Percentiles rank a stretch among this genome's conserved stretches.
Evolutionary conservation across 2,329 filamentous ascomycete genomes (phyloP).

Genomic region (Hypoxylon sp.): DNA sequence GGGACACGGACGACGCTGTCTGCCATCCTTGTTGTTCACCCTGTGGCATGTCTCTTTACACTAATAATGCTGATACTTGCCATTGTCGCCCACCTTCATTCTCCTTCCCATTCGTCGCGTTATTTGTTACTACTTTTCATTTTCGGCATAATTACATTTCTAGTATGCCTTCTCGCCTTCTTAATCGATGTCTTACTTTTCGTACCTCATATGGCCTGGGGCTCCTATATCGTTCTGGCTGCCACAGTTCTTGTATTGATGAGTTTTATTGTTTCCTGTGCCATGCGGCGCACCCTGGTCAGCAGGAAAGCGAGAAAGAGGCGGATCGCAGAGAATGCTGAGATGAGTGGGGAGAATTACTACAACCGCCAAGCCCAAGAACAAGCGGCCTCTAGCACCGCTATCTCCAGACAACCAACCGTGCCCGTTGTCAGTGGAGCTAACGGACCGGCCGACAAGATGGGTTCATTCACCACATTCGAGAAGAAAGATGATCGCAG

Average conservation of each 20-base stretch:
- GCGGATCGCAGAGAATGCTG: conserved; percentile 91
- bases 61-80: conserved; percentile 87
- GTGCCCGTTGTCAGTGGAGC: conserved; percentile 69
- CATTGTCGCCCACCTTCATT: conserved; percentile 85
- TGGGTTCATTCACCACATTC: conserved; percentile 73
- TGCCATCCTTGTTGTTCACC: conserved; percentile 90
- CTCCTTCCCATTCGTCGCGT: conserved; percentile 87
- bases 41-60: conserved; percentile 87
- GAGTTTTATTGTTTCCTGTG: conserved; percentile 88
- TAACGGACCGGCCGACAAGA: conserved; percentile 61
- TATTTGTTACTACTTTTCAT: conserved; percentile 90
- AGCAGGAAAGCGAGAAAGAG: conserved; percentile 93
- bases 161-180: conserved; percentile 88
- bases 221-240: conserved; percentile 91
- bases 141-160: conserved; percentile 84
- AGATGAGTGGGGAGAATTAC: conserved; percentile 96
- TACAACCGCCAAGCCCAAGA: conserved; percentile 78
- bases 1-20: conserved; percentile 76
- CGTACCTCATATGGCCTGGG: conserved; percentile 93
- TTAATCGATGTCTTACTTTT: conserved; percentile 94
- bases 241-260: conserved; percentile 88
- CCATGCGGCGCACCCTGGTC: conserved; percentile 92
- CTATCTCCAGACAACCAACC: conserved; percentile 66
- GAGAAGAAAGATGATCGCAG: conserved; percentile 73
- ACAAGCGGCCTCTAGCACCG: conserved; percentile 59